These are phyloP conservation scores for Suillus luteus DNA, from an alignment of 768 basidiomycete genomes.

Conservation along the genomic window DNA sequence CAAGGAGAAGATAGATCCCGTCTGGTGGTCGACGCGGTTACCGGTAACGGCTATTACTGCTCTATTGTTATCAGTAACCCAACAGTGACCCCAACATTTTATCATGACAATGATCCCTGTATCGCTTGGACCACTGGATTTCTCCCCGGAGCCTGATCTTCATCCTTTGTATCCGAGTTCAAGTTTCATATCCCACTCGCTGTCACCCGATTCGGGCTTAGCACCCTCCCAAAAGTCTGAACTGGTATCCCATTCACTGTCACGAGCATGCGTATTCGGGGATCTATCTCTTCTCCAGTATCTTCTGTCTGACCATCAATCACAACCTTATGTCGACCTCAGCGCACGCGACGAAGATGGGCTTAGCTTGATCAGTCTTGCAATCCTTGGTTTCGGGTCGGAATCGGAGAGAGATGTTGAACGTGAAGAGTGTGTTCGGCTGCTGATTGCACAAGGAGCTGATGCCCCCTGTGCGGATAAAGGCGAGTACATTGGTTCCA, in stretches of 20 bases:
- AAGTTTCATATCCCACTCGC: constrained; percentile 57
- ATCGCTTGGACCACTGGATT: constrained; percentile 45
- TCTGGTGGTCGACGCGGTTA: constrained; percentile 1
- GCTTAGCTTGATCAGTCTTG: constrained; percentile 71
- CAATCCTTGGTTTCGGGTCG: constrained; percentile 81
- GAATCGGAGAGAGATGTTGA: constrained; percentile 86
- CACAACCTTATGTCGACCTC: constrained; percentile 69
- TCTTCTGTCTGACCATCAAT: constrained; percentile 67
- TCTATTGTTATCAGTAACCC: background rate
- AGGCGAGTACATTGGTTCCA: constrained; percentile 43
- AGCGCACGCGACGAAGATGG: constrained; percentile 82
- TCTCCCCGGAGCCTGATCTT: constrained; percentile 77
- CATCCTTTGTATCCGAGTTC: constrained; percentile 77
- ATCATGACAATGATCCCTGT: constrained; percentile 32
- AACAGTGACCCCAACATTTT: background rate
- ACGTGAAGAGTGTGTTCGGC: constrained; percentile 84
- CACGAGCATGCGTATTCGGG: constrained; percentile 76
- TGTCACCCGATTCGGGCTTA: constrained; percentile 70
- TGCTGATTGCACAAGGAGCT: constrained; percentile 78
- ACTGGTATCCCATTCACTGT: constrained; percentile 73
- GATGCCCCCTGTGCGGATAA: constrained; percentile 62
- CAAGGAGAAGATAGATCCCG: constrained; percentile 5
- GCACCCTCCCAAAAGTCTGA: constrained; percentile 64
- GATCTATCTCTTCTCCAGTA: constrained; percentile 73
- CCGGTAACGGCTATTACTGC: background rate